Percentiles rank a stretch among this genome's conserved stretches.
Evolutionary conservation across 1,284 basidiomycete species (phyloP).

Genomic region (Golubevia sp.): DNA sequence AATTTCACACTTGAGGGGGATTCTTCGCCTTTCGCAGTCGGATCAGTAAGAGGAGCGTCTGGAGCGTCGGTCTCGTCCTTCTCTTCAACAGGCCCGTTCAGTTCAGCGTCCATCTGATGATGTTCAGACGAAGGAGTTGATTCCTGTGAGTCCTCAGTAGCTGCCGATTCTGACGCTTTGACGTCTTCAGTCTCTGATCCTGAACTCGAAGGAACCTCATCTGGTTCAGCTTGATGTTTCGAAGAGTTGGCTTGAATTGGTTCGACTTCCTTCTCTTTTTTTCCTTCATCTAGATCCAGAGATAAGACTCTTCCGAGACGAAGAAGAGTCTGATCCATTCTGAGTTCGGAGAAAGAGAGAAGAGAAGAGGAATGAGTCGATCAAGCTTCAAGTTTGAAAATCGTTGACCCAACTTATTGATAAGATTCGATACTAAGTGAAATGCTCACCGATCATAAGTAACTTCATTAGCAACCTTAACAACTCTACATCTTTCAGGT

Average conservation of each 20-base stretch:
- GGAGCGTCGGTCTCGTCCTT: neutral
- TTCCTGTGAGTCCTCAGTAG: neutral
- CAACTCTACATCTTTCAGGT: conserved; percentile 34
- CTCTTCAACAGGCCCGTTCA: too few species aligned
- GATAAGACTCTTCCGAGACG: neutral
- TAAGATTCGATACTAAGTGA: too few species aligned
- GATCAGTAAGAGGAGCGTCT: neutral
- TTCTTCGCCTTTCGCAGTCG: neutral
- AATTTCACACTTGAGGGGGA: neutral
- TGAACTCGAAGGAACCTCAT: neutral
- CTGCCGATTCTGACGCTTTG: neutral
- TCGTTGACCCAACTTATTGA: too few species aligned
- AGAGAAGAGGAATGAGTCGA: neutral
- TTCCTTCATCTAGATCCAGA: too few species aligned
- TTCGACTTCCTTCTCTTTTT: too few species aligned
- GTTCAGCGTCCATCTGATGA: too few species aligned
- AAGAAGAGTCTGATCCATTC: conserved; percentile 6
- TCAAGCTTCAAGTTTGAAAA: neutral
- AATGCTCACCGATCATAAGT: conserved; percentile 36
- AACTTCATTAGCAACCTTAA: conserved; percentile 55
- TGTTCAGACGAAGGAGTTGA: too few species aligned
- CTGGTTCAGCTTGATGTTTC: neutral
- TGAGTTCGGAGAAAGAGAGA: neutral
- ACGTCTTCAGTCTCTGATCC: neutral
- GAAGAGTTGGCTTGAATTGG: too few species aligned